phyloP scores from a whole-genome alignment of 306 rosid species.

The Lupinus albus region DNA sequence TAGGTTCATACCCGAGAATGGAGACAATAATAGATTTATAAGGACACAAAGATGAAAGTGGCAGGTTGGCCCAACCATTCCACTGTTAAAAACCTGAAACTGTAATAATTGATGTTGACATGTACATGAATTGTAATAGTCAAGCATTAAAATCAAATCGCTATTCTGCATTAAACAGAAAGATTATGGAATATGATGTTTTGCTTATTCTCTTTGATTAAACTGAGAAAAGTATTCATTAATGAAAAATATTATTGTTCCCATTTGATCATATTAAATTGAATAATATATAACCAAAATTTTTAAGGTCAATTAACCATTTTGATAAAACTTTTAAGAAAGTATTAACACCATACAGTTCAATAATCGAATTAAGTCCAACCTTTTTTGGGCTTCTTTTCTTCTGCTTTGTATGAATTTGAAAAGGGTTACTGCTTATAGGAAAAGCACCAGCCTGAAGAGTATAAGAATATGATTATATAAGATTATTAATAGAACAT shows the following conservation, averaged over 20 bases:
- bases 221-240: too few species aligned
- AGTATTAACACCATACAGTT: slow-evolving; percentile 29
- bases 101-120: not conserved
- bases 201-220: too few species aligned
- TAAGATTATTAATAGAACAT: slow-evolving; percentile 36
- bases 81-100: not conserved
- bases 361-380: slow-evolving; percentile 27
- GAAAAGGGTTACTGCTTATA: not conserved
- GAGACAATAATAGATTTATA: not conserved
- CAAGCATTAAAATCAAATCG: not conserved
- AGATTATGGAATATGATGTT: too few species aligned
- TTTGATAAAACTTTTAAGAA: not conserved
- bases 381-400: slow-evolving; percentile 4
- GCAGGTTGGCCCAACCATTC: slow-evolving; percentile 17
- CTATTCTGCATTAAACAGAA: not conserved
- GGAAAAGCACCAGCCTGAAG: slow-evolving; percentile 29
- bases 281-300: slow-evolving; percentile 30
- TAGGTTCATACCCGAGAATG: not conserved
- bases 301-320: not conserved
- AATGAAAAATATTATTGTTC: too few species aligned
- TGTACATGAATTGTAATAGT: not conserved
- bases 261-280: not conserved
- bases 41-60: not conserved
- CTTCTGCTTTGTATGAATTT: not conserved
- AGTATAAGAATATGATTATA: slow-evolving; percentile 31